Base-by-base conservation (phyloP, 768 basidiomycete species). In the Leucocoprinus leucothites region DNA sequence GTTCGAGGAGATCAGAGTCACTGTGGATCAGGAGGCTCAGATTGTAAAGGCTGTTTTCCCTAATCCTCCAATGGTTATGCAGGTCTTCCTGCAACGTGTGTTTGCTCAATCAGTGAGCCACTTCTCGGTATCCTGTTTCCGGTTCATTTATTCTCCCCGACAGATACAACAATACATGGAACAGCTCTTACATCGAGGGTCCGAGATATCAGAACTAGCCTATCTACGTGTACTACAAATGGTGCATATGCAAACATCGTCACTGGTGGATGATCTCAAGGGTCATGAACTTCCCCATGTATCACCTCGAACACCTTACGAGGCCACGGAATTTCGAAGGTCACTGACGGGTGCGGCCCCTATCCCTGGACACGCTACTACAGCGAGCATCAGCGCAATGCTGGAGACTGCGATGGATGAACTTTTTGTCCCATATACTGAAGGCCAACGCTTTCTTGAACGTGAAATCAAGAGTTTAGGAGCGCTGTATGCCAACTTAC, bases 11-110 rank as follows among this genome's bases (percentile, higher is more conserved):
- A 98, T 99, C 54, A 79, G 93, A 40, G 77, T 78, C 3, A 98
- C 96, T 0, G 94, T 98, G 21, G 91, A 88, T 31, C 94, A 96
- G 53, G 97, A 99, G 70, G 89, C 92, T 0, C 94, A 98, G 65
- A 99, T 99, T 50, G 95, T 99, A 25, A 95, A 97, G 68, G 96
- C 94, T 2, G 97, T 99, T 11, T 99, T 99, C 69, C 97, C 97
- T 0, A 94, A 96, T 62, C 96, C 97, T 8, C 84, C 89, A 16
- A 83, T 92, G 14, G 97, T 99, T 3, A 95, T 98, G 93, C 94
- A 97, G 68, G 95, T 98, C 14, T 98, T 99, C 70, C 68, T 99
- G 40, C 97, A 98, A 64, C 81, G 97, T 31, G 93, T 99, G 1
- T 99, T 99, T 71, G 96, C 95, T 1, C 97, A 98, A 76, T 92